These are phyloP conservation scores for Carex kokanica DNA, from an alignment of 176 grass and related monocot genomes.

Conservation along the genomic window DNA sequence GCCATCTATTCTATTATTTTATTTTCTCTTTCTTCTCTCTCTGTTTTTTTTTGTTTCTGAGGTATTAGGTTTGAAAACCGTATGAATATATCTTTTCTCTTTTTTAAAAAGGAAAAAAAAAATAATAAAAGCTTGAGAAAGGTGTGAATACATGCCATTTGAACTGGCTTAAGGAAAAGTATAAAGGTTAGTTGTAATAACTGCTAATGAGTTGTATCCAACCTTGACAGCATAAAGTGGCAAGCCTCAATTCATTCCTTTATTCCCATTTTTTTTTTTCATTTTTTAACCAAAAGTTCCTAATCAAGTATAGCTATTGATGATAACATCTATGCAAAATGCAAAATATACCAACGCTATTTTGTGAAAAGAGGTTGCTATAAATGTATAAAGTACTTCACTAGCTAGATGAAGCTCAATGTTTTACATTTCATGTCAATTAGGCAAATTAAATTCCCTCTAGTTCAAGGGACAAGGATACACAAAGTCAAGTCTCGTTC, in stretches of 20 bases:
- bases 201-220: slow-evolving; percentile 14
- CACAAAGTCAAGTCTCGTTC: not conserved
- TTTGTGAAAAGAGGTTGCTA: not conserved
- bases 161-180: slow-evolving; percentile 18
- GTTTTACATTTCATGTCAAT: not conserved
- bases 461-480: not conserved
- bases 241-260: not conserved
- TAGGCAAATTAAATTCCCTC: not conserved
- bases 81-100: not conserved
- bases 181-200: slow-evolving; percentile 14
- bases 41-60: too few species aligned
- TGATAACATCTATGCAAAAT: not conserved
- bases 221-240: slow-evolving; percentile 24
- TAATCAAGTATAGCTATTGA: not conserved
- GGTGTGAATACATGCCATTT: not conserved
- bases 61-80: not conserved
- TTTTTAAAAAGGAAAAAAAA: not conserved
- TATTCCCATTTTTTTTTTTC: not conserved
- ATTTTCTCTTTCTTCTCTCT: too few species aligned
- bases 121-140: not conserved
- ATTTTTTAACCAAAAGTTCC: slow-evolving; percentile 1
- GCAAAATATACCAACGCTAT: not conserved
- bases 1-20: not conserved
- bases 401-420: not conserved
- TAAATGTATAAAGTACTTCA: slow-evolving; percentile 9